Evolutionary conservation across 2,329 filamentous ascomycete genomes (phyloP).

Genomic region (Daldinia eschscholtzii): DNA sequence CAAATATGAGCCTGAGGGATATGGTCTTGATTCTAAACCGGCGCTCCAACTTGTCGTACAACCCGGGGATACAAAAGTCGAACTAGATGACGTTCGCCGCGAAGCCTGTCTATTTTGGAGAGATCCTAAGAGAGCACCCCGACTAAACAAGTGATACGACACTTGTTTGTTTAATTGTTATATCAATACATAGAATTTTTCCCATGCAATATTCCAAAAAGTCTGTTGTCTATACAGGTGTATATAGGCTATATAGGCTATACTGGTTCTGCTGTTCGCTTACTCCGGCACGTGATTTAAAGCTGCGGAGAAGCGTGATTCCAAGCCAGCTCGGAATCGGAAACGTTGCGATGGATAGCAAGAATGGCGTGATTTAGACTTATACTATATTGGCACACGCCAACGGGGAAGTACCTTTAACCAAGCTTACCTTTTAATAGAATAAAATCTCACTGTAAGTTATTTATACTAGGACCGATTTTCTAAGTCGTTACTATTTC

Average conservation of each 20-base stretch:
- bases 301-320: constrained; percentile 17
- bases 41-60: constrained; percentile 53
- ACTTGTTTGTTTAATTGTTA: neutral
- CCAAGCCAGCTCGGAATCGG: constrained; percentile 10
- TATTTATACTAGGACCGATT: constrained; percentile 4
- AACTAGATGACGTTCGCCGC: constrained; percentile 52
- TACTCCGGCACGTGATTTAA: constrained; percentile 30
- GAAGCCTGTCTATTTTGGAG: constrained; percentile 55
- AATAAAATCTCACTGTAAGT: constrained; percentile 2
- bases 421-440: constrained; percentile 12
- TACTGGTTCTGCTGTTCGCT: neutral
- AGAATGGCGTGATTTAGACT: constrained; percentile 37
- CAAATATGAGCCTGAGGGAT: constrained; percentile 45
- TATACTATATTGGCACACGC: constrained; percentile 4
- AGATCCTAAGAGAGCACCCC: constrained; percentile 51
- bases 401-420: constrained; percentile 3
- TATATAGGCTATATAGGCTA: constrained; percentile 7
- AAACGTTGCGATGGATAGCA: constrained; percentile 27
- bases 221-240: neutral
- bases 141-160: constrained; percentile 53
- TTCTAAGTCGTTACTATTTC: neutral
- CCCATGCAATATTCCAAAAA: neutral
- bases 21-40: constrained; percentile 45
- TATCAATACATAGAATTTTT: constrained; percentile 18
- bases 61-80: constrained; percentile 50